phyloP scores from a whole-genome alignment of 441 rosid genomes.

The Breynia disticha region DNA sequence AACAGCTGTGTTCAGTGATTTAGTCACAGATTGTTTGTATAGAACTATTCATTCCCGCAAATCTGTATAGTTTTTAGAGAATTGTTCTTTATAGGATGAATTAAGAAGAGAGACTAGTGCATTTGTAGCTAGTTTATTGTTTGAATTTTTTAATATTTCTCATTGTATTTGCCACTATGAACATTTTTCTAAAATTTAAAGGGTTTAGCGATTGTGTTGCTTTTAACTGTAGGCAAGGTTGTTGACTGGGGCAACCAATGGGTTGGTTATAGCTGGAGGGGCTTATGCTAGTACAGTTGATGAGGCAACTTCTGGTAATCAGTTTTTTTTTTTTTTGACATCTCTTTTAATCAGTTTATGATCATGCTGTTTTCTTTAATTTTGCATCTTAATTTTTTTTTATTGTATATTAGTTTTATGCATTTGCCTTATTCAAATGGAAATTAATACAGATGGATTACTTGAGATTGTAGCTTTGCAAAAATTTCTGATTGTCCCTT shows the following conservation, averaged over 20 bases:
- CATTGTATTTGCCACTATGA: too few relatives aligned
- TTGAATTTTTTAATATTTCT: too few relatives aligned
- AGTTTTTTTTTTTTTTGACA: too few relatives aligned
- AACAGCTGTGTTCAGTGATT: too few relatives aligned
- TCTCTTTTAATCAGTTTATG: conserved; percentile 2
- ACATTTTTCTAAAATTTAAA: too few relatives aligned
- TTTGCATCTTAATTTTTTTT: background rate
- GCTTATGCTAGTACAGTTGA: conserved; percentile 95
- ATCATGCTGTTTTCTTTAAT: background rate
- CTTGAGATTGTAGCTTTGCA: background rate
- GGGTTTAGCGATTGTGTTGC: background rate
- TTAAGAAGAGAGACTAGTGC: too few relatives aligned
- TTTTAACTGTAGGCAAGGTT: conserved; percentile 50
- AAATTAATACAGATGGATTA: background rate
- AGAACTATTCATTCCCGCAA: too few relatives aligned
- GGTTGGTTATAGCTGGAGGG: conserved; percentile 76
- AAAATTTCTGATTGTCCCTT: too few relatives aligned
- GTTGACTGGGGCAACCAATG: conserved; percentile 73
- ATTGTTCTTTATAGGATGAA: too few relatives aligned
- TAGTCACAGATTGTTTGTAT: too few relatives aligned
- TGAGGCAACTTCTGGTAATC: conserved; percentile 95
- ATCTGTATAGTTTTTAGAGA: too few relatives aligned
- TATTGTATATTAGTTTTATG: background rate
- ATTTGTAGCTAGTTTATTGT: too few relatives aligned
- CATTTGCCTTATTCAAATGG: background rate